A percentile compares a stretch with the other conserved stretches of the same genome.
Evolutionary conservation across 1,284 basidiomycete genomes (phyloP).

Genomic region (Lignosus rhinocerotis): DNA sequence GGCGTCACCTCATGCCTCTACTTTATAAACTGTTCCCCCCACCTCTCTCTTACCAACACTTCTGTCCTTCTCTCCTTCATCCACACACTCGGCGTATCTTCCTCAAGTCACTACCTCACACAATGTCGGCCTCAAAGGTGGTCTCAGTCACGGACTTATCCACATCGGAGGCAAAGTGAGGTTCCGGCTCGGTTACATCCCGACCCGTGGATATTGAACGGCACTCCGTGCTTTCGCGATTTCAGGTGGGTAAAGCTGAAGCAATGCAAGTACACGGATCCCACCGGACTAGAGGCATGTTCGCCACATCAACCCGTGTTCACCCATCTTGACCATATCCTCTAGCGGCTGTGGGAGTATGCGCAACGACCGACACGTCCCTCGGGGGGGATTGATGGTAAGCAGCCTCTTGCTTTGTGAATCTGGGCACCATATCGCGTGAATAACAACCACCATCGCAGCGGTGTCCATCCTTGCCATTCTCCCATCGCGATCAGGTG

Average conservation of each 20-base stretch:
- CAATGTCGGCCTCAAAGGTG: slow-evolving; percentile 35
- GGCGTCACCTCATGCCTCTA: no score
- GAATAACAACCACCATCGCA: slow-evolving; percentile 29
- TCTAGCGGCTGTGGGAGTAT: slow-evolving; percentile 81
- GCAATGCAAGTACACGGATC: slow-evolving; percentile 74
- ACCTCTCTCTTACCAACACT: not conserved
- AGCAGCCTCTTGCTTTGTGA: slow-evolving; percentile 3
- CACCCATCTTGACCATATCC: not conserved
- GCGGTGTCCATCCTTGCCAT: slow-evolving; percentile 85
- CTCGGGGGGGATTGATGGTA: slow-evolving; percentile 79
- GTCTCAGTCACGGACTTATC: slow-evolving; percentile 47
- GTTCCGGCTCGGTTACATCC: slow-evolving; percentile 12
- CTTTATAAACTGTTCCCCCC: no score
- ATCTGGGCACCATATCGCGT: not conserved
- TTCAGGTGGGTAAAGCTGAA: slow-evolving; percentile 74
- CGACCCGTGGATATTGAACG: slow-evolving; percentile 3
- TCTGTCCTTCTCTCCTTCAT: not conserved
- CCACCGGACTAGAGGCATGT: slow-evolving; percentile 69
- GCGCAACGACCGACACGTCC: slow-evolving; percentile 80
- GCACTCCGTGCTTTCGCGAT: slow-evolving; percentile 7
- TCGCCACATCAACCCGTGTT: not conserved
- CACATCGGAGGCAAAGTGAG: slow-evolving; percentile 61
- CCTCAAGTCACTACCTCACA: not conserved
- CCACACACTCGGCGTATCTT: slow-evolving; percentile 1
- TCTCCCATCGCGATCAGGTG: slow-evolving; percentile 68